phyloP scores from a whole-genome alignment of 2,329 filamentous ascomycete genomes.

The Xylariaceae sp. region DNA sequence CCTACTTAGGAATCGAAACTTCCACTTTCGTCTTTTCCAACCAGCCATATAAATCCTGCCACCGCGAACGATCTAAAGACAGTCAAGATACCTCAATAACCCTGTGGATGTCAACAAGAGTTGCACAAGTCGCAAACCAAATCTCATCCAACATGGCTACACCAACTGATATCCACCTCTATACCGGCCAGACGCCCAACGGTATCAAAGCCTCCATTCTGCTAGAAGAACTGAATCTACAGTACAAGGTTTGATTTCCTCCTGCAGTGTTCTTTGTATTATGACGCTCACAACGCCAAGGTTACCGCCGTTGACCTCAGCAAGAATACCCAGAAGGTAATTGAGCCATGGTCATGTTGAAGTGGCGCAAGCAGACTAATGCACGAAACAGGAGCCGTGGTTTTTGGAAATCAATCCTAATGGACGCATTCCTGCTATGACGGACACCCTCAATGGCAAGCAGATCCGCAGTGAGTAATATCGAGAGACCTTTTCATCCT shows the following conservation, averaged over 20 bases:
- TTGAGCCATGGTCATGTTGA: neutral
- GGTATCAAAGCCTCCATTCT: slow-evolving; percentile 89
- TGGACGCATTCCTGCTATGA: slow-evolving; percentile 86
- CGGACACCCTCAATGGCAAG: slow-evolving; percentile 79
- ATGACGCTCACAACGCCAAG: slow-evolving; percentile 36
- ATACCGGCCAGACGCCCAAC: slow-evolving; percentile 85
- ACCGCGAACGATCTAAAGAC: neutral
- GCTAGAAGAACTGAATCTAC: slow-evolving; percentile 81
- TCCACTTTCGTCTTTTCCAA: neutral
- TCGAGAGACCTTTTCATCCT: neutral
- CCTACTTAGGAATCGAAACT: slow-evolving; percentile 1
- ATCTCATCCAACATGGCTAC: slow-evolving; percentile 49
- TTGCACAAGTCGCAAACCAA: slow-evolving; percentile 31
- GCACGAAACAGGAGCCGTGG: slow-evolving; percentile 65
- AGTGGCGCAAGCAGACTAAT: neutral
- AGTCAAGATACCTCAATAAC: neutral
- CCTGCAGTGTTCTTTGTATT: no score
- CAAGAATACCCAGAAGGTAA: slow-evolving; percentile 77
- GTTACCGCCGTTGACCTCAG: slow-evolving; percentile 70
- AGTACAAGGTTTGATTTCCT: slow-evolving; percentile 68
- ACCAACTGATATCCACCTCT: slow-evolving; percentile 75
- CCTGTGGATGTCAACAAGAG: slow-evolving; percentile 24
- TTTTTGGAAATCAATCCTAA: slow-evolving; percentile 94
- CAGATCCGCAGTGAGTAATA: slow-evolving; percentile 58
- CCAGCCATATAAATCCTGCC: neutral